These are phyloP conservation scores for Cordyceps tenuipes DNA, from an alignment of 2,329 filamentous ascomycete genomes.

Conservation along the genomic window DNA sequence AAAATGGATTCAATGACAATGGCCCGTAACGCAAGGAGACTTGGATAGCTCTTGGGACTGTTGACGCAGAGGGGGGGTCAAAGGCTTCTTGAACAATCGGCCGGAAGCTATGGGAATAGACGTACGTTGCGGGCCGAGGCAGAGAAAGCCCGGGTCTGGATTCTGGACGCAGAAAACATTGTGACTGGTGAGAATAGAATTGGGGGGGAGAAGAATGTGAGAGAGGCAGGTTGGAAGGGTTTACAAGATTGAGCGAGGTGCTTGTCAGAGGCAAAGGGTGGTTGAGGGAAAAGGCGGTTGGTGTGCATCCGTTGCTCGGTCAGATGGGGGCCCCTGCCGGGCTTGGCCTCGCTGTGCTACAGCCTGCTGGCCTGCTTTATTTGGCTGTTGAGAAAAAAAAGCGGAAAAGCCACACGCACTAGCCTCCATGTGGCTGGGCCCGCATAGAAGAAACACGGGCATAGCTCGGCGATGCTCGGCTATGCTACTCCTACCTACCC, in stretches of 20 bases:
- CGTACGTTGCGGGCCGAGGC: slow-evolving; percentile 69
- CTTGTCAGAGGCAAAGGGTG: background rate
- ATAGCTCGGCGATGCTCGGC: slow-evolving; percentile 10
- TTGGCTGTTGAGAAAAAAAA: background rate
- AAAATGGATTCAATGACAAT: background rate
- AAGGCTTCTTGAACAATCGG: background rate
- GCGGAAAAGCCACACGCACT: slow-evolving; percentile 7
- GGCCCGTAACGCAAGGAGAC: background rate
- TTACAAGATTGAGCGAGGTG: background rate
- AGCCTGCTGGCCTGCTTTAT: background rate
- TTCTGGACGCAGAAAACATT: slow-evolving; percentile 67
- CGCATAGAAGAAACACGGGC: background rate
- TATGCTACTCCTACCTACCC: background rate
- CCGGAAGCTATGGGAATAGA: slow-evolving; percentile 16
- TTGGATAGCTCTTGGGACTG: slow-evolving; percentile 10
- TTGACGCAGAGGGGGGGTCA: background rate
- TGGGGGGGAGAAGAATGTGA: slow-evolving; percentile 13
- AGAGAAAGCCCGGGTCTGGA: slow-evolving; percentile 75
- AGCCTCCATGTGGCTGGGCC: slow-evolving; percentile 1
- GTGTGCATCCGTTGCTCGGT: slow-evolving; percentile 1
- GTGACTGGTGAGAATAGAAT: slow-evolving; percentile 17
- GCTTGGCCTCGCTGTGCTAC: background rate
- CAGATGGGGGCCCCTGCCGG: background rate
- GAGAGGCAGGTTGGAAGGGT: slow-evolving; percentile 13
- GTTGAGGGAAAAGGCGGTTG: slow-evolving; percentile 12